These are phyloP conservation scores for Petunia hybrid DNA, from an alignment of 305 asterid species.

Conservation along the genomic window DNA sequence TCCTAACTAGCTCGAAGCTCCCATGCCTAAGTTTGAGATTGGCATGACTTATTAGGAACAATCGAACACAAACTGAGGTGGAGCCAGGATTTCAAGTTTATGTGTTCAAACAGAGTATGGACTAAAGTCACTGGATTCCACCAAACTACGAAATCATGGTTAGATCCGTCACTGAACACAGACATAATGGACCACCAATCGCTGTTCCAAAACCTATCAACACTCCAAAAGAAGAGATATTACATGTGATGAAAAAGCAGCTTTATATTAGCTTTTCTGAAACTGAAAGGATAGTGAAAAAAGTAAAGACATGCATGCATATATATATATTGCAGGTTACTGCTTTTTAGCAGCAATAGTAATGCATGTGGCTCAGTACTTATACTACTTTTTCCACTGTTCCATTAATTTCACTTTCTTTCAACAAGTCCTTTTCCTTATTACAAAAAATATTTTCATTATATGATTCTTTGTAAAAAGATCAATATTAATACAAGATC, in stretches of 20 bases:
- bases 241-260: conserved; percentile 27
- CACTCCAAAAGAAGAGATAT: conserved; percentile 2
- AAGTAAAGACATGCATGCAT: neutral
- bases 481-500: no score
- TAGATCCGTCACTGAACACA: neutral
- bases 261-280: conserved; percentile 17
- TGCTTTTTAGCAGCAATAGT: conserved; percentile 4
- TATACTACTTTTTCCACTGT: neutral
- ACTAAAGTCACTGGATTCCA: no score
- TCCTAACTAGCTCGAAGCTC: no score
- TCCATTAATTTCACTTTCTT: neutral
- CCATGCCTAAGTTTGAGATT: no score
- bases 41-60: no score
- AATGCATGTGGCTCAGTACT: conserved; percentile 22
- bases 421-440: neutral
- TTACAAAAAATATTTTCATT: no score
- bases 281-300: conserved; percentile 24
- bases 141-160: no score
- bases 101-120: no score
- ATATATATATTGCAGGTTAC: neutral
- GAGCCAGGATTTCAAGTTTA: no score
- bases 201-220: neutral
- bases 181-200: conserved; percentile 15
- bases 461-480: no score
- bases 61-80: no score